phyloP scores from a whole-genome alignment of 495 filamentous ascomycete genomes.

The Saxophila tyrrhenica region DNA sequence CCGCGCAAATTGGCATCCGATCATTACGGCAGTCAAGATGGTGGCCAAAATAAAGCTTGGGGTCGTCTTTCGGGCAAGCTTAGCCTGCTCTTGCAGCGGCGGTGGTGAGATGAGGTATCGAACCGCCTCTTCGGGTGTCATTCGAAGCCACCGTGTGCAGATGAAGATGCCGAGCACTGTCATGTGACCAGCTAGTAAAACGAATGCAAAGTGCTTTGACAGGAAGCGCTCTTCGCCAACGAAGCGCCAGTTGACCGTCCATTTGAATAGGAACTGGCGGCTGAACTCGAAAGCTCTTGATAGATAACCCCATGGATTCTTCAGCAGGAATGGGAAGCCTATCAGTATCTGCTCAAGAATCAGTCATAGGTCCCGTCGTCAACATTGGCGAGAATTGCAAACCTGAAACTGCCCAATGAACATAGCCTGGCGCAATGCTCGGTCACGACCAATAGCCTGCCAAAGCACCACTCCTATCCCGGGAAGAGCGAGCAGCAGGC shows the following conservation, averaged over 20 bases:
- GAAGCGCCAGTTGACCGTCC: conserved; percentile 98
- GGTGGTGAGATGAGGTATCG: conserved; percentile 44
- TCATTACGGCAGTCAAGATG: conserved; percentile 65
- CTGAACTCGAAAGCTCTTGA: conserved; percentile 79
- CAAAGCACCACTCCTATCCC: conserved; percentile 64
- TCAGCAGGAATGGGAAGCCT: conserved; percentile 62
- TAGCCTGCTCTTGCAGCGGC: conserved; percentile 10
- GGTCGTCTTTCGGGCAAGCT: conserved; percentile 48
- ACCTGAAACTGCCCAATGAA: conserved; percentile 68
- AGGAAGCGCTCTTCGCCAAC: conserved; percentile 72
- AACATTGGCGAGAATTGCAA: too few species aligned
- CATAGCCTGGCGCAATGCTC: conserved; percentile 51
- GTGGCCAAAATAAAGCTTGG: conserved; percentile 66
- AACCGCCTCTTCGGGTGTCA: conserved; percentile 38
- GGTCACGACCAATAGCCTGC: conserved; percentile 51
- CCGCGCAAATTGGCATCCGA: conserved; percentile 83
- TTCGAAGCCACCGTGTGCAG: conserved; percentile 42
- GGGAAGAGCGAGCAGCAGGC: conserved; percentile 66
- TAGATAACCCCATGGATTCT: conserved; percentile 59
- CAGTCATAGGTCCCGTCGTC: neutral
- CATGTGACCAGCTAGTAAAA: conserved; percentile 58
- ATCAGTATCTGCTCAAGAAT: conserved; percentile 42
- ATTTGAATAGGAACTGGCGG: conserved; percentile 84
- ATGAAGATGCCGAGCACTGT: conserved; percentile 52
- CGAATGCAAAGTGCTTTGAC: conserved; percentile 57